Evolutionary conservation across 768 basidiomycete species (phyloP), one percentile per base, ranked within the genome.

Genomic region (Trametes villosa): DNA sequence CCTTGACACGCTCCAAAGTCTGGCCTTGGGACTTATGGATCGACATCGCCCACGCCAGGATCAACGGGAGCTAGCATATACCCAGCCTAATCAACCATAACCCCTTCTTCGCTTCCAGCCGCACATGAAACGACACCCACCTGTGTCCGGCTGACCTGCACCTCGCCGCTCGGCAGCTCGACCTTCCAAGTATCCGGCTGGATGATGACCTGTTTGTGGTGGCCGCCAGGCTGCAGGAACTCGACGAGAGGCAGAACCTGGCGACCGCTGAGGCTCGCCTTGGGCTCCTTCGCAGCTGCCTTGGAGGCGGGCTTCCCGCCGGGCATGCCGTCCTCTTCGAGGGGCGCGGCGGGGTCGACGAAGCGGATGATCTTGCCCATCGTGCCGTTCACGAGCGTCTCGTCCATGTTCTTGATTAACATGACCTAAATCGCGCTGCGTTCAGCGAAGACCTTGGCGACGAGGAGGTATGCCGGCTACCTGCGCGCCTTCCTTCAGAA

Each of bases 1-100:
- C 96, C 70, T 91, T 96, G 67, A 98, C 96, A 46, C 94, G 86
- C 26, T 95, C 91, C 11, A 99, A 79, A 0, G 97, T 98, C 73
- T 98, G 97, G 11, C 97, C 97, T 73, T 99, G 97, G 12, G 91
- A 92, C 72, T 99, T 99, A 74, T 99, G 97, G 63, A 98, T 98
- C 47, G 90, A 92, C 93, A 98, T 96, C 0, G 96, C 96, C 96
- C 96, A 98, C 0, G 96, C 83, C 38, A 96, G 80, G 60, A 97
- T 95, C 26, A 98, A 72, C 0, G 93, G 94, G 2, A 96, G 72
- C 92, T 96, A 65, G 11, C 9, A 51, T 26, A 26, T 22, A 27
- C 13, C 22, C 12, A 33, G 18, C n/a, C 30, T 11, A 15, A 45
- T 44, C n/a, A 58, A 44, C 38, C n/a, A n/a, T n/a, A n/a, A n/a